Evolutionary conservation across 2,329 filamentous ascomycete genomes (phyloP).

Genomic region (Penicillium brevicompactum): DNA sequence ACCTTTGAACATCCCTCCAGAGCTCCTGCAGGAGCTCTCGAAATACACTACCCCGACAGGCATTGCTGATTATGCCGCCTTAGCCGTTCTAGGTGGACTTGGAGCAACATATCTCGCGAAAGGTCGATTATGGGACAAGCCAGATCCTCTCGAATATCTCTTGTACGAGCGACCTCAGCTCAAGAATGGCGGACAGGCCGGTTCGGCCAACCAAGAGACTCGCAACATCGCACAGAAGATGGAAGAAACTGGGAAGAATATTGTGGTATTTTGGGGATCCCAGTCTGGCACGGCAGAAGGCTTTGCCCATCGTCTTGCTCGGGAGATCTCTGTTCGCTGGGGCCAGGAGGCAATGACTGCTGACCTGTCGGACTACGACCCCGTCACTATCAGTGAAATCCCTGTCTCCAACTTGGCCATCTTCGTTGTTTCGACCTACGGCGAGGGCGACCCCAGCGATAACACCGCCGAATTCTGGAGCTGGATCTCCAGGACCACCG

Average conservation of each 20-base stretch:
- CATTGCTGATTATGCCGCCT: slow-evolving; percentile 38
- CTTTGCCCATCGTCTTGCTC: slow-evolving; percentile 84
- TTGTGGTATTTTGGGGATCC: slow-evolving; percentile 90
- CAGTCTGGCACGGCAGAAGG: slow-evolving; percentile 95
- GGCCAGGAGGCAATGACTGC: slow-evolving; percentile 93
- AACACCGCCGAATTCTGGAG: slow-evolving; percentile 89
- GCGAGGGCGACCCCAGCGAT: slow-evolving; percentile 93
- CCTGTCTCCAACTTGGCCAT: slow-evolving; percentile 83
- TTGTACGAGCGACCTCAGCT: slow-evolving; percentile 55
- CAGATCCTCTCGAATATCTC: slow-evolving; percentile 53
- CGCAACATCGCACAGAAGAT: slow-evolving; percentile 51
- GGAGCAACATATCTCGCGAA: slow-evolving; percentile 45
- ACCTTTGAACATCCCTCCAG: slow-evolving; percentile 18
- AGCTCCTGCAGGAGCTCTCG: slow-evolving; percentile 20
- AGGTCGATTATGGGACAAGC: slow-evolving; percentile 51
- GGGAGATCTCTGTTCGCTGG: slow-evolving; percentile 87
- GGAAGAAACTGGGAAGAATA: slow-evolving; percentile 60
- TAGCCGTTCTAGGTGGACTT: slow-evolving; percentile 40
- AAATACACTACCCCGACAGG: slow-evolving; percentile 24
- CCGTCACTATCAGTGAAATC: slow-evolving; percentile 77
- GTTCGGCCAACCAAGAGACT: slow-evolving; percentile 36
- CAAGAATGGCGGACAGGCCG: slow-evolving; percentile 28
- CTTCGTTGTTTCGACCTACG: slow-evolving; percentile 91
- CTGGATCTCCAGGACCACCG: slow-evolving; percentile 78
- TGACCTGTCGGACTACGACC: slow-evolving; percentile 92